Conservation (phyloP, 2,329 filamentous ascomycete genomes). For the Ceratocystis ficicola region DNA sequence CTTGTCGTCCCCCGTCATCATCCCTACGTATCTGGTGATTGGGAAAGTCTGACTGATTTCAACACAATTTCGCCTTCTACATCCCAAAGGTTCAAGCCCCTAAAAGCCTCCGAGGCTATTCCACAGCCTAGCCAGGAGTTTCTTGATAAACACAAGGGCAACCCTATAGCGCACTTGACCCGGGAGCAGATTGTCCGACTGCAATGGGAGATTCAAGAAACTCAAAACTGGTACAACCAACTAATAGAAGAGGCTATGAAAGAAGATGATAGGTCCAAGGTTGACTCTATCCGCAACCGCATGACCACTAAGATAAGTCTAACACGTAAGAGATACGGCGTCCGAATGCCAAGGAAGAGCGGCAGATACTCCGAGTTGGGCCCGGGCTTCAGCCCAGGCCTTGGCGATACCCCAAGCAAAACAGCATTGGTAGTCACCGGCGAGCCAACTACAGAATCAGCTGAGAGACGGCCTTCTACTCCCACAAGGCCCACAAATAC, state of each 20-base stretch:
- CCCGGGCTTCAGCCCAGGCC: not conserved
- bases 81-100: not conserved
- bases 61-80: not conserved
- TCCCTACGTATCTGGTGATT: not conserved
- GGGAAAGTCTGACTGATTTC: not conserved
- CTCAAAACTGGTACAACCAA: not conserved
- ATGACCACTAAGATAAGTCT: slow-evolving; percentile 45
- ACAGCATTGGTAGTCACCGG: slow-evolving; percentile 30
- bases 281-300: slow-evolving; percentile 39
- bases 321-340: slow-evolving; percentile 48
- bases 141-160: not conserved
- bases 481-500: too few species aligned
- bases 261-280: slow-evolving; percentile 24
- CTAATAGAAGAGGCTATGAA: not conserved
- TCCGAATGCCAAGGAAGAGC: slow-evolving; percentile 32
- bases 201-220: slow-evolving; percentile 5
- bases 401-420: too few species aligned
- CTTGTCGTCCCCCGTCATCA: not conserved
- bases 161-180: slow-evolving; percentile 13
- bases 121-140: not conserved
- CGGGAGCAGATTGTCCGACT: not conserved
- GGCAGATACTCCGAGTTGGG: slow-evolving; percentile 23
- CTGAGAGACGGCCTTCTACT: too few species aligned
- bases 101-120: not conserved
- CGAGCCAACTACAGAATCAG: not conserved